Base-by-base conservation (phyloP, 371 early-diverging fungal genomes). In the Syncephalis fuscata region DNA sequence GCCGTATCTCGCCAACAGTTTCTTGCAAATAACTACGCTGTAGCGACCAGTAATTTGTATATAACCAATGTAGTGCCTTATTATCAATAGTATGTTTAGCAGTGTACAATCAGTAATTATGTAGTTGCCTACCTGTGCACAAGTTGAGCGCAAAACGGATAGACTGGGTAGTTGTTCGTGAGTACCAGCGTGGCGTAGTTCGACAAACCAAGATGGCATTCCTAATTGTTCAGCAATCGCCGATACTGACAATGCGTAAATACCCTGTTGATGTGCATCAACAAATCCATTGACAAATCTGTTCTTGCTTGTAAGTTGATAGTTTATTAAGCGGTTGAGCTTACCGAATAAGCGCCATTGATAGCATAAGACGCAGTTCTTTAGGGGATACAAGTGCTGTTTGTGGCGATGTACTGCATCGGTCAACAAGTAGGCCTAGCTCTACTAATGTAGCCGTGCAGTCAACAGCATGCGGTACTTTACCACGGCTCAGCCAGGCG, bases 281-380 rank as follows among this genome's bases (percentile, higher is more conserved):
- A 76, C 73, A 11, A 74, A 59, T 1, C 77, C 77, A 49, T 78
- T 81, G 39, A 81, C 82, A 54, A 81, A 74, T 36, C 78, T 68
- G n/a, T n/a, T n/a, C n/a, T n/a, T n/a, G n/a, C n/a, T n/a, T n/a
- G n/a, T n/a, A n/a, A n/a, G n/a, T n/a, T n/a, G n/a, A n/a, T n/a
- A n/a, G n/a, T n/a, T n/a, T n/a, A n/a, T n/a, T n/a, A n/a, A n/a
- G n/a, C n/a, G 0, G 1, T 39, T 36, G 37, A 32, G 21, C 36
- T 27, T 56, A 62, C 66, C 68, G 63, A 9, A 70, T 61, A 48
- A 77, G 60, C 15, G 64, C 68, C 67, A 74, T 71, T 0, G 71
- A 60, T 50, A 78, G 78, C 60, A 71, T 60, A 0, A 70, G 48
- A 14, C 75, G 65, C 20, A 78, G 48, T 51, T 78, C 78, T 47